Base-by-base conservation (phyloP, 768 basidiomycete genomes). In the Lactifluus hygrophoroides region DNA sequence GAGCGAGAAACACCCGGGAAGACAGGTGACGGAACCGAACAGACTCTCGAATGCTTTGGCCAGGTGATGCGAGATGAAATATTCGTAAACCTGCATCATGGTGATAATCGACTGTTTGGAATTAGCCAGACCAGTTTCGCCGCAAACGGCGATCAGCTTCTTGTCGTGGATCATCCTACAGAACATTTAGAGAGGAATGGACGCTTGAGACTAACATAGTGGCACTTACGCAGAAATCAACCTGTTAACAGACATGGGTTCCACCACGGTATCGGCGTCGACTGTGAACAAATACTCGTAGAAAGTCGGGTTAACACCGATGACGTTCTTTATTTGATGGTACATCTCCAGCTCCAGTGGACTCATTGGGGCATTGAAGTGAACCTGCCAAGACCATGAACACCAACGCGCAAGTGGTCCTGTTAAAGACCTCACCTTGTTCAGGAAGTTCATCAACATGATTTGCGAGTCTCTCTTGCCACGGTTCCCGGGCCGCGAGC, bases 1-100 rank as follows among this genome's bases (percentile, higher is more conserved):
- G 62, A 99, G 85, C 0, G 94, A 94, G 79, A 98, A 99, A 80
- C 95, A 98, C 76, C 96, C 95, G 21, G 96, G 95, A 60, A 98
- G 78, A 82, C 96, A 99, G 42, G 94, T 98, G 61, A 99, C 95
- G 14, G 94, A 96, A 49, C 94, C 94, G 68, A 99, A 99, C 10
- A 98, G 78, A 65, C 82, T 85, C 73, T 98, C 96, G 73, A 99
- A 98, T 1, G 95, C 92, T 72, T 99, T 99, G 50, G 96, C 92
- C 79, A 99, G 85, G 73, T 98, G 93, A 74, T 99, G 96, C 0
- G 94, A 97, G 66, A 99, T 93, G 76, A 92, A 99, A 79, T 98
- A 97, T 69, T 97, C 95, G 76, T 97, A 98, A 32, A 97, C 95
- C 77, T 97, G 94, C 87, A 94, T 90, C 94, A 96, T 96, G 9